A percentile compares a stretch with the other conserved stretches of the same genome.
Evolutionary conservation across 129 eudicot genomes (phyloP).

Genomic region (Apium graveolens): DNA sequence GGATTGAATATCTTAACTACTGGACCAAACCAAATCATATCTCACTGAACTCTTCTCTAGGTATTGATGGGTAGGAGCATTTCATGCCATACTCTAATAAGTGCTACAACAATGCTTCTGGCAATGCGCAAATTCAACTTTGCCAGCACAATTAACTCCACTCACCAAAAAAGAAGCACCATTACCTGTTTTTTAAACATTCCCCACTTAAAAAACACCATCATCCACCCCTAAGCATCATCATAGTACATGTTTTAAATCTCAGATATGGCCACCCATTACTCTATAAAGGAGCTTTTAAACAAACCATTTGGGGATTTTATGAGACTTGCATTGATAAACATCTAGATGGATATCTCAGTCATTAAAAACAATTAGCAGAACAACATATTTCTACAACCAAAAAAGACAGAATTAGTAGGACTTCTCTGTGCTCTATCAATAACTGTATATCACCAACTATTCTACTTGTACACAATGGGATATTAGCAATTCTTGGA

Average conservation of each 20-base stretch:
- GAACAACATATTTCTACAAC: no score
- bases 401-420: no score
- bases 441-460: no score
- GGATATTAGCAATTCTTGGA: no score
- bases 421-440: no score
- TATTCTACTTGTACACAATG: no score
- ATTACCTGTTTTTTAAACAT: background rate
- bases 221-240: background rate
- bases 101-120: constrained; percentile 1
- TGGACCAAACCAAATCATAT: background rate
- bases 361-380: no score
- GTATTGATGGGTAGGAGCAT: background rate
- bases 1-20: background rate
- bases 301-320: background rate
- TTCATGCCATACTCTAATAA: background rate
- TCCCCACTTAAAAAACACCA: background rate
- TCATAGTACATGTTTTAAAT: background rate
- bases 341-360: no score
- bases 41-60: background rate
- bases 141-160: background rate
- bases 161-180: background rate
- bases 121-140: background rate
- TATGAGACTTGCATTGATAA: background rate
- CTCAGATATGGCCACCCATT: background rate
- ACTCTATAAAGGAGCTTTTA: background rate